phyloP scores from a whole-genome alignment of 2,329 filamentous ascomycete genomes.

The Lasiodiplodia citricola region DNA sequence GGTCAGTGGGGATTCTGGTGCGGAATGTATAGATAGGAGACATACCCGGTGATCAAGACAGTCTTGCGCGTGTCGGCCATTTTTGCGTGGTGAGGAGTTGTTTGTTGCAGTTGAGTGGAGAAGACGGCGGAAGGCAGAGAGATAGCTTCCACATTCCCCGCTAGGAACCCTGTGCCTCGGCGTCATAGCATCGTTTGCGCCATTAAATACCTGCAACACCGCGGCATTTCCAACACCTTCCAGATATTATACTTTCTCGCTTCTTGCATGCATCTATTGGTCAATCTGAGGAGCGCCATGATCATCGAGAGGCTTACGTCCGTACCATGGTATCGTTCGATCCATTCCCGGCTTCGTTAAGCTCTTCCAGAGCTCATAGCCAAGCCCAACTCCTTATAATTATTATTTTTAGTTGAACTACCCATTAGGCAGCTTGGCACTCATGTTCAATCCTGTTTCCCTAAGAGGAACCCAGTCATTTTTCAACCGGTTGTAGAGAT shows the following conservation, averaged over 20 bases:
- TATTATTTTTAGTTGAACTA: no score
- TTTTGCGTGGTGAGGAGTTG: not conserved
- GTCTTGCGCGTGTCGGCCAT: slow-evolving; percentile 31
- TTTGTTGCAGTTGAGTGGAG: not conserved
- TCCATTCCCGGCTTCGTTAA: not conserved
- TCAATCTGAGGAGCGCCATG: not conserved
- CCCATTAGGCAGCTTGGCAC: no score
- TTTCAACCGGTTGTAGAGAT: no score
- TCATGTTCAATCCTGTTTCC: no score
- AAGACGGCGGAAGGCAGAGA: not conserved
- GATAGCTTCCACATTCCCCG: not conserved
- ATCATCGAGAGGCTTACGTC: not conserved
- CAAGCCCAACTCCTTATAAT: no score
- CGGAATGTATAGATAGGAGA: not conserved
- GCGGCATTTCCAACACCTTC: not conserved
- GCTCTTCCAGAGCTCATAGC: no score
- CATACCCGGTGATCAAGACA: slow-evolving; percentile 45
- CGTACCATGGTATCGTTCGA: not conserved
- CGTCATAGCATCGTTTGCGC: not conserved
- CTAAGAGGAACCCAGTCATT: no score
- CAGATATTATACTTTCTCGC: not conserved
- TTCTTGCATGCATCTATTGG: not conserved
- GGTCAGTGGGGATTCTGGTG: not conserved
- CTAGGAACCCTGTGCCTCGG: slow-evolving; percentile 14
- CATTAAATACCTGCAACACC: not conserved